Conservation (phyloP, 2,329 filamentous ascomycete genomes). For the Aspergillus carbonarius region DNA sequence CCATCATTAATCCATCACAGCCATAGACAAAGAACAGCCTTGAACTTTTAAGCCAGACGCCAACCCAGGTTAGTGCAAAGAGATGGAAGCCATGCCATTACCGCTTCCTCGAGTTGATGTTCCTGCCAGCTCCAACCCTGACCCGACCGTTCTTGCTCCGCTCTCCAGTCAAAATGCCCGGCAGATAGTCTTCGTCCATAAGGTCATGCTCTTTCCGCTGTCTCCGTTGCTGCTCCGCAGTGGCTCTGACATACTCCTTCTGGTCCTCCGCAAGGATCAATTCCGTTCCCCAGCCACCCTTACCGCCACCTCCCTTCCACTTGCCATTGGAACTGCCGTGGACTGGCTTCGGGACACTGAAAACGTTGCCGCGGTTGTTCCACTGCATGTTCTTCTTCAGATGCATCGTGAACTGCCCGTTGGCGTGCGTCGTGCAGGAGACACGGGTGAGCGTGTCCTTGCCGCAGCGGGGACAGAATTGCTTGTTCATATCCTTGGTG, state of each 20-base stretch:
- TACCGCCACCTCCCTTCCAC: conserved; percentile 66
- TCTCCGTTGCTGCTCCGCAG: conserved; percentile 61
- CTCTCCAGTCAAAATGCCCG: conserved; percentile 78
- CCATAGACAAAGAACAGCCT: conserved; percentile 3
- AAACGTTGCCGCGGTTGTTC: conserved; percentile 90
- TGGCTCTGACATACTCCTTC: conserved; percentile 76
- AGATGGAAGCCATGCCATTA: conserved; percentile 23
- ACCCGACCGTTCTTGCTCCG: conserved; percentile 66
- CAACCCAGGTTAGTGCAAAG: conserved; percentile 17
- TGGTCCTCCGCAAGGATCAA: conserved; percentile 92
- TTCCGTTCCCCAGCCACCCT: conserved; percentile 80
- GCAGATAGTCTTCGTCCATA: conserved; percentile 94
- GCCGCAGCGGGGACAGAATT: conserved; percentile 91
- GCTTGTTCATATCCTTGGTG: conserved; percentile 78
- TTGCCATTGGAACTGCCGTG: conserved; percentile 80
- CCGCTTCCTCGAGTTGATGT: conserved; percentile 73
- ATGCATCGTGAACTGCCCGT: conserved; percentile 80
- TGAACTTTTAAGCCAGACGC: conserved; percentile 26
- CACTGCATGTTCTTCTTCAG: conserved; percentile 94
- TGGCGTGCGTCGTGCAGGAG: conserved; percentile 77
- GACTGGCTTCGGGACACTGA: conserved; percentile 86
- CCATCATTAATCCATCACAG: conserved; percentile 15
- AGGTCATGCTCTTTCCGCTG: conserved; percentile 69
- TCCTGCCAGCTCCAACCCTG: conserved; percentile 79
- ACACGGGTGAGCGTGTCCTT: conserved; percentile 82